Evolutionary conservation across 805 yeast genomes (phyloP).

Genomic region (Candida germanica): DNA sequence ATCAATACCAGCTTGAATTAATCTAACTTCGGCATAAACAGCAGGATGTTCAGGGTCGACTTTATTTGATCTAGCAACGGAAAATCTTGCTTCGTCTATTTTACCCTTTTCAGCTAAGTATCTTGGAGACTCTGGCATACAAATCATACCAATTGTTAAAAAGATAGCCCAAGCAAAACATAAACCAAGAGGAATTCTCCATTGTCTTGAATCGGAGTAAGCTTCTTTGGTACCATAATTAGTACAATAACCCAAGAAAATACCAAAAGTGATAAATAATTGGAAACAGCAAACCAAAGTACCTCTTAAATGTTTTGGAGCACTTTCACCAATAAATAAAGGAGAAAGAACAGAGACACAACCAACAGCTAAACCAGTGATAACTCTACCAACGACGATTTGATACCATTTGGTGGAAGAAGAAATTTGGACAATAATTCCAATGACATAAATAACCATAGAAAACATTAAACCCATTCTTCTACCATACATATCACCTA

Average conservation of each 20-base stretch:
- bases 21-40: constrained; percentile 51
- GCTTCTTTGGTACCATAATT: constrained; percentile 53
- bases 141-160: constrained; percentile 48
- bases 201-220: constrained; percentile 50
- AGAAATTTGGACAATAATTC: constrained; percentile 59
- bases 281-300: constrained; percentile 68
- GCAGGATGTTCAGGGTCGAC: constrained; percentile 51
- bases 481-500: constrained; percentile 62
- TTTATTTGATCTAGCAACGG: constrained; percentile 60
- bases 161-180: constrained; percentile 53
- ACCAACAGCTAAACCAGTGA: constrained; percentile 74
- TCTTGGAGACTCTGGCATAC: constrained; percentile 71
- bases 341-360: constrained; percentile 68
- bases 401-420: constrained; percentile 59
- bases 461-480: constrained; percentile 52
- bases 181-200: constrained; percentile 66
- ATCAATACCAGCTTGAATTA: constrained; percentile 59
- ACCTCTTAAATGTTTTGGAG: constrained; percentile 72
- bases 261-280: constrained; percentile 67
- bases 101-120: constrained; percentile 51
- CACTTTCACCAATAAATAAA: constrained; percentile 61
- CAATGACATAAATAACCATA: constrained; percentile 56
- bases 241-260: constrained; percentile 66
- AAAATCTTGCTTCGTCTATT: constrained; percentile 50
- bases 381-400: constrained; percentile 57